These are phyloP conservation scores for Calendula officinalis DNA, from an alignment of 129 eudicot species.

Conservation along the genomic window DNA sequence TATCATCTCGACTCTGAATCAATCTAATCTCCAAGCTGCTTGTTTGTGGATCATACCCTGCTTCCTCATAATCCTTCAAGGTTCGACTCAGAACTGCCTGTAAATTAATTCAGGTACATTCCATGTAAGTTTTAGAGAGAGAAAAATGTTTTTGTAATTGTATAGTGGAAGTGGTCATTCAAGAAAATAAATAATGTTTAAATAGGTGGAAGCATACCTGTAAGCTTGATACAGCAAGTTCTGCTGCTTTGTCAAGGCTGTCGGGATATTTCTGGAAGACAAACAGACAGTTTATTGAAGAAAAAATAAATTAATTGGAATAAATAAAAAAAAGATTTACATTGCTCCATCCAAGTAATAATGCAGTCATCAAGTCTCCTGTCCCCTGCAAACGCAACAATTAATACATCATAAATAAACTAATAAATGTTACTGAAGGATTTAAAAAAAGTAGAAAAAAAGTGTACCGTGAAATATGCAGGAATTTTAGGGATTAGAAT, in stretches of 20 bases:
- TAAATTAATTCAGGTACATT: background rate
- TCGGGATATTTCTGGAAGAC: slow-evolving; percentile 79
- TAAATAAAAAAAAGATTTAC: slow-evolving; percentile 39
- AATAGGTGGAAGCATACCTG: slow-evolving; percentile 52
- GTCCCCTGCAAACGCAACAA: slow-evolving; percentile 67
- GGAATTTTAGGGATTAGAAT: slow-evolving; percentile 85
- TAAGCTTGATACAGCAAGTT: slow-evolving; percentile 91
- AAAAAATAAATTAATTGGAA: background rate
- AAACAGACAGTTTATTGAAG: slow-evolving; percentile 8
- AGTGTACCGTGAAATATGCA: slow-evolving; percentile 89
- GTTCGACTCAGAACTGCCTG: slow-evolving; percentile 87
- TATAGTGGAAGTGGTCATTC: background rate
- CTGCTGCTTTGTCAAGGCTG: slow-evolving; percentile 93
- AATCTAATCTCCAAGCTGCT: slow-evolving; percentile 97
- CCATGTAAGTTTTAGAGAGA: background rate
- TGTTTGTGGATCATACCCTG: slow-evolving; percentile 73
- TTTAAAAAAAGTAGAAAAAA: background rate
- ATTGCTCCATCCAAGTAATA: slow-evolving; percentile 99
- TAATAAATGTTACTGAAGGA: slow-evolving; percentile 3
- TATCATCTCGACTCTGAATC: slow-evolving; percentile 87
- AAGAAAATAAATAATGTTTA: background rate
- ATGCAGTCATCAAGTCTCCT: slow-evolving; percentile 89
- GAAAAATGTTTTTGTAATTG: background rate
- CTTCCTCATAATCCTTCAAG: slow-evolving; percentile 61
- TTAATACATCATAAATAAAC: background rate